Base-by-base conservation (phyloP, 208 protist species). In the Tetramitus jugosus region DNA sequence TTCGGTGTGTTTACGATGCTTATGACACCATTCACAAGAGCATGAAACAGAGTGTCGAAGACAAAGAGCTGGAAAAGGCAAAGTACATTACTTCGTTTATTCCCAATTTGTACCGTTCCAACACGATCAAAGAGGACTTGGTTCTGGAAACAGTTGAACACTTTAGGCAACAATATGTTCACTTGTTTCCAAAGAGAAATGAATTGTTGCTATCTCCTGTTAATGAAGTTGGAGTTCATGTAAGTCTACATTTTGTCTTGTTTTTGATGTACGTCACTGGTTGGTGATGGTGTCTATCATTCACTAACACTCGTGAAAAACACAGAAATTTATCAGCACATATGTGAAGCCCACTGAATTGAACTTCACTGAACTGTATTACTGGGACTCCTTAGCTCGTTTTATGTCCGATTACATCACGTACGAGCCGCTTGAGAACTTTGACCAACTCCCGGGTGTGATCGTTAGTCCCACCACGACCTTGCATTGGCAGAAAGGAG, bases 291-390 rank as follows among this genome's bases (percentile, higher is more conserved):
- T n/a, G 26, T n/a, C n/a, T n/a, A 61, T n/a, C n/a, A n/a, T n/a
- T n/a, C n/a, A n/a, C n/a, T n/a, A n/a, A n/a, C n/a, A n/a, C n/a
- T n/a, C n/a, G n/a, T n/a, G n/a, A n/a, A n/a, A n/a, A n/a, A n/a
- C n/a, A n/a, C n/a, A n/a, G n/a, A 95, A 95, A 76, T 89, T 95
- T 81, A 90, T 96, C 64, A 94, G 90, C 78, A 93, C 91, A 1
- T 94, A 89, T 80, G 85, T 96, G 52, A 86, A 89, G 14, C 93
- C 93, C 0, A 93, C 91, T 1, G 37, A 86, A 17, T 78, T 95
- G 2, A 69, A 78, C 0, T 94, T 86, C 79, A 84, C 90, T 72
- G 85, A 92, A 14, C 77, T 95, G 1, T 95, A 87, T 81, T 86
- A 94, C 69, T 62, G 87, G 39, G 75, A 88, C 14, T 53, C 13